Evolutionary conservation across 2,329 filamentous ascomycete genomes (phyloP).

Genomic region (Pyrenochaeta sp.): DNA sequence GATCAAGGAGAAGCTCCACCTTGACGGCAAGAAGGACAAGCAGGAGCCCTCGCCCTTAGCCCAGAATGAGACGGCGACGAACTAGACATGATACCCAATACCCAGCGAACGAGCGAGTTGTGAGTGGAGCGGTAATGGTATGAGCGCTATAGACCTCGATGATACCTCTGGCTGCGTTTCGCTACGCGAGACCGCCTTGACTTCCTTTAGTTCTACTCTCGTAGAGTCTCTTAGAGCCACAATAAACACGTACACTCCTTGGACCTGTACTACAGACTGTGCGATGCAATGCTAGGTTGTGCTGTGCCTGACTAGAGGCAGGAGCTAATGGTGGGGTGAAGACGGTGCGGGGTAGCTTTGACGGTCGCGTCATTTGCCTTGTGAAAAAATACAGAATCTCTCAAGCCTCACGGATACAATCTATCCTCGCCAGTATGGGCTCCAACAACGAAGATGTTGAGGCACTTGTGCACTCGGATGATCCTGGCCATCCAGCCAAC

Average conservation of each 20-base stretch:
- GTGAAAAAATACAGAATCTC: constrained; percentile 13
- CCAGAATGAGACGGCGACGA: constrained; percentile 29
- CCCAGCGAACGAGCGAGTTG: constrained; percentile 5
- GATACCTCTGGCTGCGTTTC: constrained; percentile 21
- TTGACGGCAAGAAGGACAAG: constrained; percentile 47
- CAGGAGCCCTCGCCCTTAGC: constrained; percentile 40
- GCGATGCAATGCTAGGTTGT: constrained; percentile 2
- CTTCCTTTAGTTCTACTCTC: neutral
- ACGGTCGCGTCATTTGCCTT: constrained; percentile 30
- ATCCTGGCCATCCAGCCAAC: constrained; percentile 91
- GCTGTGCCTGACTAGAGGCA: constrained; percentile 13
- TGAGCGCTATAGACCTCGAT: constrained; percentile 15
- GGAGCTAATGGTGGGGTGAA: constrained; percentile 17
- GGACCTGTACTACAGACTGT: neutral
- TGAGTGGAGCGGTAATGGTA: constrained; percentile 15
- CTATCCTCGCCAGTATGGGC: constrained; percentile 21
- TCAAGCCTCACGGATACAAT: neutral
- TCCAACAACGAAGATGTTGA: constrained; percentile 48
- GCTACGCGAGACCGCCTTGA: constrained; percentile 11
- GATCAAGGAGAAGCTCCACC: constrained; percentile 52
- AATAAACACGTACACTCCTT: constrained; percentile 15
- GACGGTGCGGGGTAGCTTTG: constrained; percentile 19
- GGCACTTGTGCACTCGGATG: constrained; percentile 65
- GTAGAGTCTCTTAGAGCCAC: neutral
- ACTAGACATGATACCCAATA: constrained; percentile 34